A percentile compares a stretch with the other conserved stretches of the same genome.
phyloP scores from a whole-genome alignment of 2,329 filamentous ascomycete genomes.

The Emergomyces africanus region DNA sequence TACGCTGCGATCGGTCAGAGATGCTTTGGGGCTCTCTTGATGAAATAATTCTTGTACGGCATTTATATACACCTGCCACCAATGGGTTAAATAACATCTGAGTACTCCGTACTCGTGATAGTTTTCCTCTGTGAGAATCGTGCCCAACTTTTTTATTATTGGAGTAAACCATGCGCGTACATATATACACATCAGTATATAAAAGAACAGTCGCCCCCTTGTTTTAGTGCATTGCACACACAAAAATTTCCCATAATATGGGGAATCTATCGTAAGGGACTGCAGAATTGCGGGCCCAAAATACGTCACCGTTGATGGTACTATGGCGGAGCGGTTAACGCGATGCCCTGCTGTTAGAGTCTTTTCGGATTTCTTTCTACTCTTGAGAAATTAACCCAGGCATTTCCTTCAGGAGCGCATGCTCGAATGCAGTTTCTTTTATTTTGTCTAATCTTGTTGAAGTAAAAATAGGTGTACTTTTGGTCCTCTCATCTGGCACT shows the following conservation, averaged over 20 bases:
- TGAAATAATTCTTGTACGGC: background rate
- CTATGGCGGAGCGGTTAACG: background rate
- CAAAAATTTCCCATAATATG: background rate
- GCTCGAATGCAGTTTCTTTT: background rate
- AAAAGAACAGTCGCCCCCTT: background rate
- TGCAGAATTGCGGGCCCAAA: background rate
- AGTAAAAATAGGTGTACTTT: background rate
- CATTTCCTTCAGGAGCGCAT: background rate
- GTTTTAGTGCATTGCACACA: background rate
- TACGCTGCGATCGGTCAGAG: conserved; percentile 9
- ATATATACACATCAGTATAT: background rate
- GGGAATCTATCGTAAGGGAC: background rate
- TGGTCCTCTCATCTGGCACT: background rate
- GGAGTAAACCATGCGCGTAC: background rate
- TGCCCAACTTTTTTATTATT: background rate
- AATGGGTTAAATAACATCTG: background rate
- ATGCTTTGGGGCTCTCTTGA: conserved; percentile 7
- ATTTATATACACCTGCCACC: background rate
- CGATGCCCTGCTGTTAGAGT: background rate
- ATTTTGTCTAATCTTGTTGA: no score
- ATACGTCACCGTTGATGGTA: background rate
- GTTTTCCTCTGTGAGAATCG: background rate
- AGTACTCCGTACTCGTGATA: background rate
- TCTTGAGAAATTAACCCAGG: background rate
- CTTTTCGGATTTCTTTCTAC: background rate